A percentile compares a stretch with the other conserved stretches of the same genome.
phyloP scores from a whole-genome alignment of 495 filamentous ascomycete species.

The Lophiotrema nucula region DNA sequence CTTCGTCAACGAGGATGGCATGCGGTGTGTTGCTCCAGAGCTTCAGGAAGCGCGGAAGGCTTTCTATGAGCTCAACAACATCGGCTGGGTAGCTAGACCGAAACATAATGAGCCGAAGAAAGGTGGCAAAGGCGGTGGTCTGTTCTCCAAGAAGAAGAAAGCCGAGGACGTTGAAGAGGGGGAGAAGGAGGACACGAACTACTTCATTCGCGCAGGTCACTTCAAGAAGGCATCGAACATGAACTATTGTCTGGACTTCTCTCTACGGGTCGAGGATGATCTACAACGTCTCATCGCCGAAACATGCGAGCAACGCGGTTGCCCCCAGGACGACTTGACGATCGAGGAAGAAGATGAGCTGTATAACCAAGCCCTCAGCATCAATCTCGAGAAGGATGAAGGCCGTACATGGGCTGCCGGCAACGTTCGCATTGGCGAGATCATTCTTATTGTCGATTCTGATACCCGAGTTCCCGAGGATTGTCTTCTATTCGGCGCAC shows the following conservation, averaged over 20 bases:
- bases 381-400: constrained; percentile 45
- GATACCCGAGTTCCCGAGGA: constrained; percentile 40
- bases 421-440: constrained; percentile 56
- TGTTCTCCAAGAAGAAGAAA: constrained; percentile 19
- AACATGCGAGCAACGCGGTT: constrained; percentile 57
- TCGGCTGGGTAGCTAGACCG: constrained; percentile 76
- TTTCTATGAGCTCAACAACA: constrained; percentile 66
- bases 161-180: constrained; percentile 4
- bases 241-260: constrained; percentile 77
- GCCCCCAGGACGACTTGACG: constrained; percentile 70
- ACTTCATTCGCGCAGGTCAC: constrained; percentile 46
- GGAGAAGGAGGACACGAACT: constrained; percentile 57
- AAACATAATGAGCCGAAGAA: constrained; percentile 50
- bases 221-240: constrained; percentile 82
- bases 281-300: constrained; percentile 41
- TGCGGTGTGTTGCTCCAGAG: constrained; percentile 44
- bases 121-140: constrained; percentile 37
- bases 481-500: constrained; percentile 43
- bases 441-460: constrained; percentile 37
- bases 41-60: constrained; percentile 65
- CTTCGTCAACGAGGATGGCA: constrained; percentile 48
- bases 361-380: constrained; percentile 28
- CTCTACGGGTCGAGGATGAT: constrained; percentile 71
- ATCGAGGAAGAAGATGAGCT: constrained; percentile 58
- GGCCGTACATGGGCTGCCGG: constrained; percentile 73